Evolutionary conservation across 768 basidiomycete genomes (phyloP).

Genomic region (Suillus cothurnatus): DNA sequence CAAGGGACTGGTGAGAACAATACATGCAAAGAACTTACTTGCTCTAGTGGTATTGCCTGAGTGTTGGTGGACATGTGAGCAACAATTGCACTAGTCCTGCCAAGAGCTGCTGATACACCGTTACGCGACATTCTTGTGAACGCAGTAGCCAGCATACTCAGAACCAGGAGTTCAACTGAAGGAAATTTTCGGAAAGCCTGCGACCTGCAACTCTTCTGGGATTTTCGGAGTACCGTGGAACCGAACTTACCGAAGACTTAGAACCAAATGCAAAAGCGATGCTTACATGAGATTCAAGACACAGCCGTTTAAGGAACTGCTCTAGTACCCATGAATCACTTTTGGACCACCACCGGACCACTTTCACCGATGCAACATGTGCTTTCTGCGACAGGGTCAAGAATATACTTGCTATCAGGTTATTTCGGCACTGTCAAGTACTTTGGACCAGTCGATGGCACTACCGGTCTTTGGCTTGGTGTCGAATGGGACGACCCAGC

Average conservation of each 20-base stretch:
- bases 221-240: constrained; percentile 6
- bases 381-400: constrained; percentile 40
- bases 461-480: constrained; percentile 84
- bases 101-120: constrained; percentile 26
- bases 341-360: neutral
- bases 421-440: constrained; percentile 72
- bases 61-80: constrained; percentile 37
- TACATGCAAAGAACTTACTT: constrained; percentile 20
- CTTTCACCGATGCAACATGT: neutral
- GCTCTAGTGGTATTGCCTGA: constrained; percentile 19
- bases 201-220: neutral
- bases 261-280: neutral
- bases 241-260: neutral
- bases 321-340: neutral
- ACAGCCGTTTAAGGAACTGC: neutral
- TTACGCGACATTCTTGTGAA: constrained; percentile 34
- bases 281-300: neutral
- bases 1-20: neutral
- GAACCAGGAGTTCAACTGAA: neutral
- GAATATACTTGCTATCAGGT: constrained; percentile 51
- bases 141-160: constrained; percentile 28
- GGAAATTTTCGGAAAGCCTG: neutral
- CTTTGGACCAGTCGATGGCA: constrained; percentile 62
- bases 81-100: constrained; percentile 33
- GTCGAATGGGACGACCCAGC: constrained; percentile 91